phyloP scores from a whole-genome alignment of 345 rosid species.

The Draba incana region DNA sequence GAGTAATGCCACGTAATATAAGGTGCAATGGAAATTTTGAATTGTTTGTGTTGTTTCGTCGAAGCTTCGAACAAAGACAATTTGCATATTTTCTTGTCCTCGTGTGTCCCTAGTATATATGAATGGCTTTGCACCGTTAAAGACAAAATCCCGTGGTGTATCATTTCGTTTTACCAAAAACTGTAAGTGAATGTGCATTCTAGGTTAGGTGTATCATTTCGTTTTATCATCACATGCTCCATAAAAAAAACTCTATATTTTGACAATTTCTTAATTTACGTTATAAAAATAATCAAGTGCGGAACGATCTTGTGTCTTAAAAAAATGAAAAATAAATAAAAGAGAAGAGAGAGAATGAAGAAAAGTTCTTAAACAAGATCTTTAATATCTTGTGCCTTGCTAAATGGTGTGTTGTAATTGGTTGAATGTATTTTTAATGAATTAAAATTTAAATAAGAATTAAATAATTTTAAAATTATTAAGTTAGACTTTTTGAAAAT shows the following conservation, averaged over 20 bases:
- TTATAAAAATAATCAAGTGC: too few relatives aligned
- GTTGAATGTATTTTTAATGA: too few relatives aligned
- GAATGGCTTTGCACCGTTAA: neutral
- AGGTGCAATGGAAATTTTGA: conserved; percentile 12
- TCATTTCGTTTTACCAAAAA: neutral
- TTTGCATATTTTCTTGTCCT: conserved; percentile 16
- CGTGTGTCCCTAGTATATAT: neutral
- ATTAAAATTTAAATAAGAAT: too few relatives aligned
- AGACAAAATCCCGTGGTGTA: neutral
- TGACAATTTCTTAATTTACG: too few relatives aligned
- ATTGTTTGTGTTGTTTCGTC: conserved; percentile 25
- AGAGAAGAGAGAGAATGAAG: too few relatives aligned
- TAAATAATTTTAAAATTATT: too few relatives aligned
- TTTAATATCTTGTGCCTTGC: too few relatives aligned
- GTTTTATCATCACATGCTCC: conserved; percentile 29
- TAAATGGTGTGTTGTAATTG: too few relatives aligned
- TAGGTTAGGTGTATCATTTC: conserved; percentile 20
- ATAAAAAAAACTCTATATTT: neutral
- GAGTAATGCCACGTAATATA: neutral
- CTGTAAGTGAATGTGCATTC: conserved; percentile 12
- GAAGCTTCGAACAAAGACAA: conserved; percentile 37
- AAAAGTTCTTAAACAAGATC: too few relatives aligned
- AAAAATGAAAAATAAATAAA: too few relatives aligned
- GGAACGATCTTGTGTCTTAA: too few relatives aligned
- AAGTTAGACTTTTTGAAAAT: too few relatives aligned